Base-by-base conservation (phyloP, 2,329 filamentous ascomycete genomes). In the Microsporum audouinii region DNA sequence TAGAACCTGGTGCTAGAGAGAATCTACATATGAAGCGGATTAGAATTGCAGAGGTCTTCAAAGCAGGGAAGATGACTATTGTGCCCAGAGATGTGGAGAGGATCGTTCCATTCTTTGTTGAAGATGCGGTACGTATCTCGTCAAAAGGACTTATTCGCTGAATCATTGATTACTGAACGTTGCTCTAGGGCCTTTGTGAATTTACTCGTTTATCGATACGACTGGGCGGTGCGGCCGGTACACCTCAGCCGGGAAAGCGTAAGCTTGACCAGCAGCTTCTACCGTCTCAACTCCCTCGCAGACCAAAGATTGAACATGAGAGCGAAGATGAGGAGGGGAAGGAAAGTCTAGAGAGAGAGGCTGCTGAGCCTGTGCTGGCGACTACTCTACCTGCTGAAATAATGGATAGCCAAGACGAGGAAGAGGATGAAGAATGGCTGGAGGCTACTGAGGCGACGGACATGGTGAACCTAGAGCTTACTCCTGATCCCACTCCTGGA, bases 41-140 rank as follows among this genome's bases (percentile, higher is more conserved):
- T 49, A 80, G 83, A 61, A 78, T 88, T 65, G 83, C 80, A 8
- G 85, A 84, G 57, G 75, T 89, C 8, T 81, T 88, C 68, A 89
- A 88, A 71, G 72, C 82, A 41, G 80, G 83, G 65, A 85, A 86
- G 5, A 81, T 78, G 67, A 67, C 68, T 1, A 45, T 69, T 60
- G 60, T 63, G 29, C 68, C 65, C 60, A 69, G 70, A 39, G 63
- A 61, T 59, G 67, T 66, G 39, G 68, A 68, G 59, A 68, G 70
- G 39, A 70, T 76, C 49, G 68, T 77, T 14, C 66, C 72, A 2
- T 79, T 79, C 64, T 61, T 68, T 14, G 75, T 79, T 64, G 66
- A 70, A 36, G 65, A 67, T 63, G 76, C 77, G 62, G 60, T 57
- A 57, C 33, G 55, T 39, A 14, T 34, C 8, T 23, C 14, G 12